These are phyloP conservation scores for Austroboletus novae-zelandiae DNA, from an alignment of 1,284 basidiomycete species.

Conservation along the genomic window DNA sequence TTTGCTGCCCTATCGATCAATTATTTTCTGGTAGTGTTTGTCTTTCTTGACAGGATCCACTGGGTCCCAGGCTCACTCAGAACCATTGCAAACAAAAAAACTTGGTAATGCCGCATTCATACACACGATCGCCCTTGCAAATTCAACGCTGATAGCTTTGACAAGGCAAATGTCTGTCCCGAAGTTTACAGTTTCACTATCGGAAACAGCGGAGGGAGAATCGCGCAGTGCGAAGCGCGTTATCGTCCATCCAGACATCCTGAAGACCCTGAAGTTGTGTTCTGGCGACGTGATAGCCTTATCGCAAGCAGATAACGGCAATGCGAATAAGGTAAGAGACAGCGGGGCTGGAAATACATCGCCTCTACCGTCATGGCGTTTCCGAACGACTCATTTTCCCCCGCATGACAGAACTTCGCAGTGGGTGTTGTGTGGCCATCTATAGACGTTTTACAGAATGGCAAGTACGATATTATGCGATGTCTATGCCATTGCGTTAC, in stretches of 20 bases:
- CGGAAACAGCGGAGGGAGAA: conserved; percentile 38
- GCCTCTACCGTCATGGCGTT: conserved; percentile 3
- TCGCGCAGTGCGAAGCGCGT: conserved; percentile 62
- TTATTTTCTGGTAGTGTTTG: background rate
- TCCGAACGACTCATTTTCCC: conserved; percentile 17
- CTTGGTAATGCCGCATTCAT: background rate
- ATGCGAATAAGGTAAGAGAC: conserved; percentile 36
- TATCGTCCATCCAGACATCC: conserved; percentile 59
- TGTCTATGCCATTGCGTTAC: conserved; percentile 13
- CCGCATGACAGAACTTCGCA: conserved; percentile 48
- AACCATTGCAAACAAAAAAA: background rate
- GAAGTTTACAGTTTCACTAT: conserved; percentile 44
- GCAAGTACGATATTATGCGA: conserved; percentile 39
- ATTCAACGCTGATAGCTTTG: background rate
- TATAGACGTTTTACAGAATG: conserved; percentile 50
- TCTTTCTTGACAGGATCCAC: conserved; percentile 5
- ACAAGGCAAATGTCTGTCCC: conserved; percentile 34
- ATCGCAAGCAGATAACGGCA: conserved; percentile 37
- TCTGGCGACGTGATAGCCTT: conserved; percentile 73
- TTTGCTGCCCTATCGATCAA: conserved; percentile 5
- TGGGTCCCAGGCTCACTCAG: background rate
- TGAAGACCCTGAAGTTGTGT: conserved; percentile 61
- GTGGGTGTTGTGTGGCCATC: conserved; percentile 74
- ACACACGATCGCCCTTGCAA: background rate
- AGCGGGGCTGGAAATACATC: conserved; percentile 12